Conservation (phyloP, 768 basidiomycete genomes). For the Russula compacta region DNA sequence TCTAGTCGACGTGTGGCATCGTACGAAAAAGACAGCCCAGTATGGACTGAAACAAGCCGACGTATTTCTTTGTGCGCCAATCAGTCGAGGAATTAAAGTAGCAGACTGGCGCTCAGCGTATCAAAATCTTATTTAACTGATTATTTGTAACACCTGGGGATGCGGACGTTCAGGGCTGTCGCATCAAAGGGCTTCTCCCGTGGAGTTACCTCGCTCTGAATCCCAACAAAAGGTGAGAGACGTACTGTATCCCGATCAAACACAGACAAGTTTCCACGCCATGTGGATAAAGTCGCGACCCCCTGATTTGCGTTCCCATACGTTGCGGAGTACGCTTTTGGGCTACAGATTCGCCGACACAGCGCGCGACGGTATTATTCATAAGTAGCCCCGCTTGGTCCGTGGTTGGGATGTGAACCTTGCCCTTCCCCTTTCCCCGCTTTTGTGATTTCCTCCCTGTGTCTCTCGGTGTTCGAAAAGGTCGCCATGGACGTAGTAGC, state of each 20-base stretch:
- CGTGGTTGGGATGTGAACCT: too few relatives aligned
- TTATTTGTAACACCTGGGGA: not conserved
- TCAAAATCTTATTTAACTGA: not conserved
- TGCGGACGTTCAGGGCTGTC: not conserved
- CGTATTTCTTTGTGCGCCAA: not conserved
- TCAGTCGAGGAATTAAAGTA: not conserved
- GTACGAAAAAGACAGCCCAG: not conserved
- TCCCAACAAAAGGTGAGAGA: not conserved
- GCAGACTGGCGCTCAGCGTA: not conserved
- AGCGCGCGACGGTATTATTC: not conserved
- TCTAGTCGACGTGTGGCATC: not conserved
- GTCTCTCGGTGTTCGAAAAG: not conserved
- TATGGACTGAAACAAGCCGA: too few relatives aligned
- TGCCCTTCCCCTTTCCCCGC: too few relatives aligned
- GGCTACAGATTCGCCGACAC: not conserved
- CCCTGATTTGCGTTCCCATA: not conserved
- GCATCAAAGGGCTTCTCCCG: not conserved
- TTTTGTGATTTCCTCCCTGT: not conserved
- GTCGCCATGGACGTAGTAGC: not conserved
- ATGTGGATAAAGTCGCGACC: not conserved
- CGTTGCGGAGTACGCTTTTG: not conserved
- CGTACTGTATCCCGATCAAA: not conserved
- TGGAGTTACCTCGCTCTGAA: not conserved
- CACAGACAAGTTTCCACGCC: not conserved
- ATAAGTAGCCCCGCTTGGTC: not conserved